phyloP scores from a whole-genome alignment of 2,329 filamentous ascomycete genomes.

The Huntiella abstrusa region DNA sequence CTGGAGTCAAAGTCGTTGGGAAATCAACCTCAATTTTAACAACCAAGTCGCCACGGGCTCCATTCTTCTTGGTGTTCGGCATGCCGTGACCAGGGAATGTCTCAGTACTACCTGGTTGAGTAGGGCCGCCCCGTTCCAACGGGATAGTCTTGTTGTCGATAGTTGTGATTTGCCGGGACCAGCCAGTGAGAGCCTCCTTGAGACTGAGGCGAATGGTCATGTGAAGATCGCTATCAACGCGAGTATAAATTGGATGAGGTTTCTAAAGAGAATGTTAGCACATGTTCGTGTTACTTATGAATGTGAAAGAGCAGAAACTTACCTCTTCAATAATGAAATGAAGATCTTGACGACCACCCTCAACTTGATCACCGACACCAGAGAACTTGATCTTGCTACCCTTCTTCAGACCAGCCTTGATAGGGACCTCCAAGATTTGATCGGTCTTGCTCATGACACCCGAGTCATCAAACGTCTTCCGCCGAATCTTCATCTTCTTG shows the following conservation, averaged over 20 bases:
- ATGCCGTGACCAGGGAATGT: constrained; percentile 75
- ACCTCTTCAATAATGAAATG: constrained; percentile 93
- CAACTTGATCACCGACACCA: constrained; percentile 93
- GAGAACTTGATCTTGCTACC: constrained; percentile 97
- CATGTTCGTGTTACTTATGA: neutral
- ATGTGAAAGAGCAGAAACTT: constrained; percentile 20
- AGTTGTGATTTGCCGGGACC: constrained; percentile 77
- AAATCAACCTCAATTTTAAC: constrained; percentile 88
- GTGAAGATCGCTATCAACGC: constrained; percentile 74
- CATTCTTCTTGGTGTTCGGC: constrained; percentile 81
- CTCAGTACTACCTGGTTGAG: constrained; percentile 66
- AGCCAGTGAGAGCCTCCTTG: constrained; percentile 88
- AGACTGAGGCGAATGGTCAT: constrained; percentile 64
- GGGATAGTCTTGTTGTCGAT: constrained; percentile 79
- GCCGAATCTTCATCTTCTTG: constrained; percentile 97
- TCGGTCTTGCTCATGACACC: constrained; percentile 78
- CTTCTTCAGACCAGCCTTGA: constrained; percentile 89
- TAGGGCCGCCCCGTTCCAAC: constrained; percentile 66
- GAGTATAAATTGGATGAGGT: constrained; percentile 64
- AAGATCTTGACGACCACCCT: constrained; percentile 85
- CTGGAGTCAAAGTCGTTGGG: constrained; percentile 53
- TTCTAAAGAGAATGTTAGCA: constrained; percentile 44
- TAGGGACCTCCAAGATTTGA: constrained; percentile 80
- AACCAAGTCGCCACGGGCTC: constrained; percentile 68
- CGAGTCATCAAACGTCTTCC: constrained; percentile 76